Percentiles rank a stretch among this genome's conserved stretches.
These are phyloP conservation scores for Laguncularia racemosa DNA, from an alignment of 345 rosid species.

Conservation along the genomic window DNA sequence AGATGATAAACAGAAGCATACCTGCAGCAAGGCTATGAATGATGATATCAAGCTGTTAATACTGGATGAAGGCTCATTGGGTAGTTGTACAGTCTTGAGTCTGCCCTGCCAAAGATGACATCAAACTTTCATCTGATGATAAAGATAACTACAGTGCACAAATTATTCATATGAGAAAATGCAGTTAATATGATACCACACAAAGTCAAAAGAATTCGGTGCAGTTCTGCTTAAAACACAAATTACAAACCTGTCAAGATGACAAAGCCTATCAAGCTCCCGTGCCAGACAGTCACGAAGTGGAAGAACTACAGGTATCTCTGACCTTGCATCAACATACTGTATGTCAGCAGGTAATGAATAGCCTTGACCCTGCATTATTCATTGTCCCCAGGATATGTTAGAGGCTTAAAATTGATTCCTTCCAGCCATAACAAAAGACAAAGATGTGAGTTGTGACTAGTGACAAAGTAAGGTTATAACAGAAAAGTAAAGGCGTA, in stretches of 20 bases:
- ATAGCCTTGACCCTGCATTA: conserved; percentile 80
- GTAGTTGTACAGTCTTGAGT: conserved; percentile 48
- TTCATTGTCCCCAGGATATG: not conserved
- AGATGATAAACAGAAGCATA: conserved; percentile 5
- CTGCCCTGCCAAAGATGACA: conserved; percentile 78
- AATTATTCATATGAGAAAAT: not conserved
- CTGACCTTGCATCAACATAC: conserved; percentile 83
- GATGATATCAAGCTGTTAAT: conserved; percentile 84
- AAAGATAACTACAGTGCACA: not conserved
- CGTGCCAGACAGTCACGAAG: conserved; percentile 75
- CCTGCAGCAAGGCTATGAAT: conserved; percentile 78
- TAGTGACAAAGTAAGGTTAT: no score
- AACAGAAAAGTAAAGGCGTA: no score
- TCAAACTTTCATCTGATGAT: conserved; percentile 6
- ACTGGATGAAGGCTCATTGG: conserved; percentile 31
- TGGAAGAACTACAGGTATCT: conserved; percentile 69
- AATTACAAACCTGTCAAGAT: conserved; percentile 59
- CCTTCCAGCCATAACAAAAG: not conserved
- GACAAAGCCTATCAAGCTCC: conserved; percentile 64
- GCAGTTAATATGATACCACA: not conserved
- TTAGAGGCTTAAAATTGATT: not conserved
- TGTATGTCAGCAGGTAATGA: conserved; percentile 95
- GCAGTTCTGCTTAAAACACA: not conserved
- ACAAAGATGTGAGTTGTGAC: no score
- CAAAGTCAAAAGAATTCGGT: not conserved